Base-by-base conservation (phyloP, 257 asterid species). In the Asclepias syriaca region DNA sequence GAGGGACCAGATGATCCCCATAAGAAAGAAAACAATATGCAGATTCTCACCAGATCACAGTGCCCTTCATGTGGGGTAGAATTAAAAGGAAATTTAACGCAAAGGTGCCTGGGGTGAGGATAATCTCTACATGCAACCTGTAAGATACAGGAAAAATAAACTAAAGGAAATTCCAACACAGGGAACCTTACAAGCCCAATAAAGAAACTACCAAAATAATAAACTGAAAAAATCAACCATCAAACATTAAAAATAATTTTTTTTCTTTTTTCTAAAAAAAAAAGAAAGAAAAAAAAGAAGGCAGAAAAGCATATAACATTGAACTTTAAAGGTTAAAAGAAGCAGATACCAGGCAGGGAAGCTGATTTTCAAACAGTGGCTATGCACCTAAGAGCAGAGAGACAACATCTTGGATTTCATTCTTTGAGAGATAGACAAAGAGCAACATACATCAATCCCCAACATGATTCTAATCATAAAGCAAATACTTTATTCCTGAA, bases 91-190 rank as follows among this genome's bases (percentile, higher is more conserved):
- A 77, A 84, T 72, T 84, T 89, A 39, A 80, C 96, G 79, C 99
- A 94, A 59, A 83, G 93, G 82, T 94, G 95, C 18, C 99, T 85
- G 0, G 99, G 70, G 71, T 94, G 99, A 72, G 99, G 97, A 75
- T 86, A 94, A 83, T 94, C 99, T 83, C 99, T 83, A 79, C 97
- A 91, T 12, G 99, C 99, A 74, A 94, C 89, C 97, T 80, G 82
- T 70, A 73, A 65, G 37, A 60, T 56, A 63, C 57, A 77, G 71
- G 54, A 51, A 45, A 72, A 34, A 57, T 43, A 61, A 70, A 29
- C 65, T 66, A 77, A 65, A 49, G 40, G 61, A 21, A n/a, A 49
- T 63, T 75, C 63, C 67, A 57, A 21, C 32, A 65, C 32, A 60
- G 6, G 24, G 22, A 72, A 45, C 39, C 21, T 61, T 15, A 7